phyloP scores from a whole-genome alignment of 768 basidiomycete genomes.

The Mrakia gelida region DNA sequence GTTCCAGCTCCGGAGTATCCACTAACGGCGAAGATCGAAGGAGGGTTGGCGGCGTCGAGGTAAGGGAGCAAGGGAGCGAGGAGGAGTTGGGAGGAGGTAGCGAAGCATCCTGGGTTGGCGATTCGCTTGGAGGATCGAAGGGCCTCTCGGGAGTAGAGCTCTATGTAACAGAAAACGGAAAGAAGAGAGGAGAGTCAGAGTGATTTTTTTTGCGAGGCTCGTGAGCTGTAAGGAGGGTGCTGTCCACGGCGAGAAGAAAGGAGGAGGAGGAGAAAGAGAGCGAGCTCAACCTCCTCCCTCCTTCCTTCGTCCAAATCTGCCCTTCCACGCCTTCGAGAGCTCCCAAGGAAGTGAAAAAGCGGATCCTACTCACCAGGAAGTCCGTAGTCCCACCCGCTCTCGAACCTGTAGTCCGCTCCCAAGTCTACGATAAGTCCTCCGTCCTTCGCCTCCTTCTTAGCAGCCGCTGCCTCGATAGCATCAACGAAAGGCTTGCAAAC shows the following conservation, averaged over 20 bases:
- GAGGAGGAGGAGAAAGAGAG: neutral
- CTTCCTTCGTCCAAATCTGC: neutral
- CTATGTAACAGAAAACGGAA: conserved; percentile 49
- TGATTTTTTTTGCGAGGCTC: neutral
- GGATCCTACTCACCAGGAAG: conserved; percentile 78
- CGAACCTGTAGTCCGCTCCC: conserved; percentile 92
- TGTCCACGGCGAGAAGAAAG: neutral
- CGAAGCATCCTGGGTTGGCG: conserved; percentile 96
- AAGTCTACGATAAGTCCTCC: conserved; percentile 84
- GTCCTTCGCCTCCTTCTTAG: conserved; percentile 50
- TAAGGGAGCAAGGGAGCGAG: conserved; percentile 79
- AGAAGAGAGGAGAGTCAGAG: conserved; percentile 39
- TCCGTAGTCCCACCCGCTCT: conserved; percentile 93
- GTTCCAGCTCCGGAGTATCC: conserved; percentile 97
- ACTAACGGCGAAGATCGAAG: conserved; percentile 86
- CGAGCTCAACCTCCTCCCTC: neutral
- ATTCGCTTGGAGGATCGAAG: conserved; percentile 74
- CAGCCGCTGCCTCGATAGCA: conserved; percentile 69
- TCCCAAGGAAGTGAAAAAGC: conserved; percentile 28
- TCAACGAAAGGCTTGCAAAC: conserved; percentile 94
- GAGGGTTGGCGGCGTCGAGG: conserved; percentile 57
- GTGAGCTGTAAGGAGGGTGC: neutral
- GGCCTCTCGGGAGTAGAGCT: conserved; percentile 72
- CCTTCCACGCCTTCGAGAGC: neutral
- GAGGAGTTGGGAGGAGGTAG: conserved; percentile 86